Evolutionary conservation across 2,329 filamentous ascomycete genomes (phyloP).

Genomic region (Ambrosiella xylebori): DNA sequence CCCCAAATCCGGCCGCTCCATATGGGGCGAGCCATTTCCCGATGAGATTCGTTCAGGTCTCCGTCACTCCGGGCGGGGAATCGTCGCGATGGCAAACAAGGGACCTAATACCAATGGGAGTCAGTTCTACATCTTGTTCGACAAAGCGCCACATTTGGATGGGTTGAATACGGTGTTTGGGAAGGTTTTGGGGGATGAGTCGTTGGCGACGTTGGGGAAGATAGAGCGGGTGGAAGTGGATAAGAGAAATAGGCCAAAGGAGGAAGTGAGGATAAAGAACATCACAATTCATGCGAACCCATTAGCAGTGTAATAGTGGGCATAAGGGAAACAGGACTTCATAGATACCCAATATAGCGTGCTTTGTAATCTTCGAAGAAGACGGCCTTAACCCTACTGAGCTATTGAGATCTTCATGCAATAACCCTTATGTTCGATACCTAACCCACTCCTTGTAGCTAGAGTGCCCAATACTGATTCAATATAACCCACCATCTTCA

Average conservation of each 20-base stretch:
- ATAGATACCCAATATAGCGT: slow-evolving; percentile 3
- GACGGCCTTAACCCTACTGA: not conserved
- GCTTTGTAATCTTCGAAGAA: not conserved
- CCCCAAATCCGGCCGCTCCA: slow-evolving; percentile 52
- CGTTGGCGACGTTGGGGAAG: slow-evolving; percentile 46
- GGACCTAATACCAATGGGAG: slow-evolving; percentile 56
- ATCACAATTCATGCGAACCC: slow-evolving; percentile 69
- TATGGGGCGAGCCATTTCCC: slow-evolving; percentile 58
- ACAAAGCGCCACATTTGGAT: slow-evolving; percentile 63
- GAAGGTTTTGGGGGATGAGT: slow-evolving; percentile 49
- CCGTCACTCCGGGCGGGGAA: slow-evolving; percentile 49
- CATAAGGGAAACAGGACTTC: not conserved
- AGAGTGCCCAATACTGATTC: too few relatives aligned
- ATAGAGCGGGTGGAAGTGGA: slow-evolving; percentile 59
- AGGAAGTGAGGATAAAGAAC: slow-evolving; percentile 46
- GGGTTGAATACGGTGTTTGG: slow-evolving; percentile 76
- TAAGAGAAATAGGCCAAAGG: slow-evolving; percentile 58
- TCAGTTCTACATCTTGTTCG: slow-evolving; percentile 70
- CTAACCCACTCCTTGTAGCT: not conserved
- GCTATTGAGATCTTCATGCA: not conserved
- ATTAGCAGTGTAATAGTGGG: slow-evolving; percentile 36
- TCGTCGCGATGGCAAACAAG: slow-evolving; percentile 66
- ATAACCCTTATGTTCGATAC: not conserved
- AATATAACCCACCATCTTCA: too few relatives aligned
- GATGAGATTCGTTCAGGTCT: slow-evolving; percentile 63